phyloP scores from a whole-genome alignment of 2,329 filamentous ascomycete genomes.

The Botrytis aclada region DNA sequence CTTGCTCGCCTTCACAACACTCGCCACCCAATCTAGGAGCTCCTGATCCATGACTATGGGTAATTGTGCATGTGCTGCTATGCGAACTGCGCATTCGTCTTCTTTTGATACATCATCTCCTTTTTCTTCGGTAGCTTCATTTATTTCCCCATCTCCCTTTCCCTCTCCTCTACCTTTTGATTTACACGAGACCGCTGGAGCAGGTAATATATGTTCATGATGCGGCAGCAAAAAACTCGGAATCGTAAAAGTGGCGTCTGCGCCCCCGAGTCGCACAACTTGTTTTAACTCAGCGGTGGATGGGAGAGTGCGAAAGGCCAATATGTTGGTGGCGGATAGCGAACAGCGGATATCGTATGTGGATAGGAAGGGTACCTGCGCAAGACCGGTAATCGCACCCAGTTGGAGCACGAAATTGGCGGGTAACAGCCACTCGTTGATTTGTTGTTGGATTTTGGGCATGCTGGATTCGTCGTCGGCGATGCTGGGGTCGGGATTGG shows the following conservation, averaged over 20 bases:
- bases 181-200: conserved; percentile 35
- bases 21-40: conserved; percentile 52
- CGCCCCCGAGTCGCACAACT: conserved; percentile 49
- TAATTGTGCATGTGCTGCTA: conserved; percentile 48
- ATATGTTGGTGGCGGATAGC: background rate
- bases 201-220: conserved; percentile 52
- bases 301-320: conserved; percentile 29
- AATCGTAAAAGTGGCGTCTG: conserved; percentile 48
- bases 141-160: conserved; percentile 33
- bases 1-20: conserved; percentile 55
- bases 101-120: conserved; percentile 41
- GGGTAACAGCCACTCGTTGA: conserved; percentile 49
- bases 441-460: conserved; percentile 45
- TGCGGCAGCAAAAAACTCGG: conserved; percentile 51
- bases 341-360: background rate
- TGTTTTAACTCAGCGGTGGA: conserved; percentile 41
- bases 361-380: conserved; percentile 46
- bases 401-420: conserved; percentile 52
- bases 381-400: conserved; percentile 44
- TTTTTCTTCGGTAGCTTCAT: no score
- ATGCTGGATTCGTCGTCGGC: conserved; percentile 35
- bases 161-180: conserved; percentile 37
- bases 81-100: conserved; percentile 48
- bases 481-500: conserved; percentile 10
- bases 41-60: conserved; percentile 50